Evolutionary conservation across 2,329 filamentous ascomycete genomes (phyloP), one percentile per base, ranked within the genome.

Genomic region (Seiridium unicorne): DNA sequence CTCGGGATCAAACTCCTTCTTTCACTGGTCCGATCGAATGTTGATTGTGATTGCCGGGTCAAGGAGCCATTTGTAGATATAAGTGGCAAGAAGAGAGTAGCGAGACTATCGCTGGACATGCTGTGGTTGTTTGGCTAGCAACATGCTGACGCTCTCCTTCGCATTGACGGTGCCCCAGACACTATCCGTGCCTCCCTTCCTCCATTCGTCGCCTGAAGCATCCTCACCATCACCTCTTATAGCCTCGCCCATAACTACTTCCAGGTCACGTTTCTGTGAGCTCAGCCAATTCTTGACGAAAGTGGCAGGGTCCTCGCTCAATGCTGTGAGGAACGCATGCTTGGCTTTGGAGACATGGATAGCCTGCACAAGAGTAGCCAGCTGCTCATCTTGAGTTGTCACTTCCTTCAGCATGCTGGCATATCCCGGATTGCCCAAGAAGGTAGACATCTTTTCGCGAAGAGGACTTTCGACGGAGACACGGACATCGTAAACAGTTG

Each of bases 271-370:
- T 77, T 93, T 93, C 79, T 99, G 95, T 13, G 90, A 94, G 69
- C 89, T 92, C 57, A 96, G 82, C 95, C 95, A 99, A 70, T 91
- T 87, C 64, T 86, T 88, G 62, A 97, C 83, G 69, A 98, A 98
- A 10, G 84, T 86, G 13, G 91, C 89, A 0, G 95, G 95, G 67
- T 97, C 93, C 64, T 89, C 86, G 61, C 88, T 86, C 64, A 98
- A 81, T 4, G 87, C 86, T 5, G 85, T 87, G 74, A 95, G 89
- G 79, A 99, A 99, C 13, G 89, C 86, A 73, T 97, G 92, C 73
- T 96, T 96, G 32, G 92, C 91, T 72, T 96, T 96, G 34, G 91
- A 92, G 66, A 93, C 88, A 35, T 88, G 84, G 49, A 97, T 84
- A 1, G 91, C 92, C 73, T 96, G 92, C 60, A 97, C 81, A 26